Evolutionary conservation across 2,329 filamentous ascomycete genomes (phyloP), one percentile per base, ranked within the genome.

Genomic region (Pseudogymnoascus sp.): DNA sequence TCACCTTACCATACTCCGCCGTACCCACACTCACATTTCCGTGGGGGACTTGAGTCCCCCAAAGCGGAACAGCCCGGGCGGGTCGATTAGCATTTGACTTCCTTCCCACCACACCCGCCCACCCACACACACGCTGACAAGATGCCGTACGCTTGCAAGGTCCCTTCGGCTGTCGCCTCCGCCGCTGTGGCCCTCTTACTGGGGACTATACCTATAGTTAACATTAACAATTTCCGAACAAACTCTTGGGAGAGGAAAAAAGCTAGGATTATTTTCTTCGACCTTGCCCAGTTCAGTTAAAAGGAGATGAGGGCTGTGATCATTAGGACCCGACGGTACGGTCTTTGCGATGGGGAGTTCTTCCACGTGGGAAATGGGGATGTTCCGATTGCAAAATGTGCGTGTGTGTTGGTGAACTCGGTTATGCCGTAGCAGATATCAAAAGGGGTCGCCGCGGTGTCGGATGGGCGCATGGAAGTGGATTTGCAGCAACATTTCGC

Each of bases 21-120:
- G n/a, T 40, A 6, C 21, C 21, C 45, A 51, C 45, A 26, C 45
- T 2, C 45, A 6, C 12, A 47, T 54, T 16, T 54, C 47, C 47
- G 14, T 16, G 47, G 23, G 45, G 29, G 39, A 18, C 5, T 7
- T 37, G 12, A 12, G 36, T 21, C 2, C 8, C 40, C 4, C 11
- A 26, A 54, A 31, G 47, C 47, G 45, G 45, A 51, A 51, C 45
- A 51, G 45, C 45, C 45, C 45, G 45, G 45, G 45, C 45, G 45
- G 45, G 45, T 29, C 45, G 45, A 51, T 51, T 21, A 47, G 42
- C 18, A 7, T 47, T 23, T 47, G 42, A 12, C 18, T 26, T 14
- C 18, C 21, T 14, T 18, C 11, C 42, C 11, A 26, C 45, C 29
- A 31, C 26, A 29, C 6, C 26, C 26, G 10, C 29, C 29, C n/a